These are phyloP conservation scores for Pezicula rhizophila DNA, from an alignment of 2,329 filamentous ascomycete species.

Conservation along the genomic window DNA sequence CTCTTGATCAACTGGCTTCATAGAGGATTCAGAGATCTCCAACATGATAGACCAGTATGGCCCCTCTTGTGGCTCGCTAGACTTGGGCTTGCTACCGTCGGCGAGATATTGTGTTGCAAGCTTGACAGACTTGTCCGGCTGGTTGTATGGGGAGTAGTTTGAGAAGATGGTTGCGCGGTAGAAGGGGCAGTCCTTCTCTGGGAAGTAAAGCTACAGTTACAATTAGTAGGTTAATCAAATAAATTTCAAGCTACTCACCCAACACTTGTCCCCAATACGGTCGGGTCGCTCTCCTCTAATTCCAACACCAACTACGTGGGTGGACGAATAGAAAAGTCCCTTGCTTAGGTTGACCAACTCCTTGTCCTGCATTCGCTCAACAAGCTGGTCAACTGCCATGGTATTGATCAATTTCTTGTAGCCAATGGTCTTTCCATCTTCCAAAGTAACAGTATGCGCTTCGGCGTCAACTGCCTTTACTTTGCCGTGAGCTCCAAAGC, in stretches of 20 bases:
- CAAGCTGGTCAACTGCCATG: constrained; percentile 89
- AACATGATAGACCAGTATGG: constrained; percentile 99
- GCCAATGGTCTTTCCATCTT: constrained; percentile 79
- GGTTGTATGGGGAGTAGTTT: constrained; percentile 99
- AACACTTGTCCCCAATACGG: constrained; percentile 98
- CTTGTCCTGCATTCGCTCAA: constrained; percentile 80
- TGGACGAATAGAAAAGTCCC: constrained; percentile 92
- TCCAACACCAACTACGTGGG: constrained; percentile 94
- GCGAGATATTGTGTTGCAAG: constrained; percentile 81
- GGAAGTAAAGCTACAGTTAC: constrained; percentile 78
- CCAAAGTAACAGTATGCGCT: constrained; percentile 74
- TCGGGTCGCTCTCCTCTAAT: constrained; percentile 87
- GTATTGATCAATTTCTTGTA: constrained; percentile 93
- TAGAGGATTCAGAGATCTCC: constrained; percentile 88
- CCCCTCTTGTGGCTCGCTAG: constrained; percentile 69
- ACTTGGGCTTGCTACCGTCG: constrained; percentile 74
- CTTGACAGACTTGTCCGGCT: constrained; percentile 76
- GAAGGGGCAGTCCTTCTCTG: constrained; percentile 97
- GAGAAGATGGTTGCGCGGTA: constrained; percentile 99
- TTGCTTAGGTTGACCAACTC: constrained; percentile 80
- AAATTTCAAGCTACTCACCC: constrained; percentile 49
- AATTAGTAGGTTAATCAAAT: constrained; percentile 16
- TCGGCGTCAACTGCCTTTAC: constrained; percentile 84
- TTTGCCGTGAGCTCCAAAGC: constrained; percentile 77
- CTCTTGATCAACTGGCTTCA: constrained; percentile 88